phyloP scores from a whole-genome alignment of 2,329 filamentous ascomycete genomes.

The Calonectria leucothoes region DNA sequence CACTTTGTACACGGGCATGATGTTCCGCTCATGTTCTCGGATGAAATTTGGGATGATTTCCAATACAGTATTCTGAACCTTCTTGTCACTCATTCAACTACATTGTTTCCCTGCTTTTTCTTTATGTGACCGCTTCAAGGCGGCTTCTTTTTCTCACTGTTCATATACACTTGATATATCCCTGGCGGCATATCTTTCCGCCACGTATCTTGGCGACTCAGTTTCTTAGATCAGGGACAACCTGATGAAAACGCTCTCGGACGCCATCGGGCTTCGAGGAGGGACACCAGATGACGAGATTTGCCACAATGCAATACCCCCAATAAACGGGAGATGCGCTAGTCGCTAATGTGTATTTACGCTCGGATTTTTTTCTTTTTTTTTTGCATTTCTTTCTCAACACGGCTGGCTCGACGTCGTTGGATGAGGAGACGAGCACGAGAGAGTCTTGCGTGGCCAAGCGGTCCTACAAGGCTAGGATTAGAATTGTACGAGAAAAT shows the following conservation, averaged over 20 bases:
- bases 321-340: conserved; percentile 30
- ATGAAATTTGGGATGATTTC: conserved; percentile 40
- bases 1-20: conserved; percentile 36
- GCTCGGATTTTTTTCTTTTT: conserved; percentile 31
- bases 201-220: conserved; percentile 30
- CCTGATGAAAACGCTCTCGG: conserved; percentile 20
- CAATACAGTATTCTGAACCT: conserved; percentile 29
- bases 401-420: conserved; percentile 35
- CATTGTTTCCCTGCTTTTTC: conserved; percentile 27
- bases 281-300: conserved; percentile 31
- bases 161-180: conserved; percentile 40
- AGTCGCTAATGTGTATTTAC: conserved; percentile 46
- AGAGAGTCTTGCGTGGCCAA: conserved; percentile 25
- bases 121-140: conserved; percentile 30
- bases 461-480: conserved; percentile 26
- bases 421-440: conserved; percentile 33
- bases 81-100: conserved; percentile 40
- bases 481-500: conserved; percentile 37
- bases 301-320: conserved; percentile 24
- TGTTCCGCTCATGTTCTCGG: conserved; percentile 37
- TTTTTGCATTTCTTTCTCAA: conserved; percentile 39
- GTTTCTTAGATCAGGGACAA: conserved; percentile 29
- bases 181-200: conserved; percentile 29
- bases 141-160: conserved; percentile 33
- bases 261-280: conserved; percentile 15